Conservation (phyloP, 1,139 yeast genomes). For the Kurtzmaniella quercitrusa region DNA sequence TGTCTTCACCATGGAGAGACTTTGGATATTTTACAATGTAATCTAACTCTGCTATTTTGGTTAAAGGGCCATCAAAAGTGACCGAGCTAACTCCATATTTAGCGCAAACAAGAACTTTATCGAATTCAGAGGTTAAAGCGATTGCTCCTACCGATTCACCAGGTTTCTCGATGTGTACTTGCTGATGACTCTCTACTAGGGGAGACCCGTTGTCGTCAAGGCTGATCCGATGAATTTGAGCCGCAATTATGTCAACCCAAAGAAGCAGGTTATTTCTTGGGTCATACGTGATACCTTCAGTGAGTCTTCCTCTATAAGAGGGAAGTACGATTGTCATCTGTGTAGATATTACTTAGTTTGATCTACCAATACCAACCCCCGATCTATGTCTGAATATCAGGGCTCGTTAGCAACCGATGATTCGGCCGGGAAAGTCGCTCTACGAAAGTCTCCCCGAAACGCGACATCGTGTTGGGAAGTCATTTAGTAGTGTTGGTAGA, state of each 20-base stretch:
- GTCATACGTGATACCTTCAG: slow-evolving; percentile 69
- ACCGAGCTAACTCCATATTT: slow-evolving; percentile 55
- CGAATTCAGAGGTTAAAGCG: slow-evolving; percentile 48
- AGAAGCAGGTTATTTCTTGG: slow-evolving; percentile 50
- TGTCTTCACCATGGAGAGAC: slow-evolving; percentile 14
- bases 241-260: slow-evolving; percentile 68
- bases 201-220: slow-evolving; percentile 15
- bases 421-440: background rate
- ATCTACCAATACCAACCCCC: no score
- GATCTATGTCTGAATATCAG: background rate
- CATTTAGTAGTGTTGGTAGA: no score
- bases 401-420: no score
- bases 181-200: slow-evolving; percentile 32
- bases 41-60: slow-evolving; percentile 23
- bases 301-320: slow-evolving; percentile 47
- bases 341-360: no score
- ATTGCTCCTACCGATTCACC: slow-evolving; percentile 57
- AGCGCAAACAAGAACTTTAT: slow-evolving; percentile 46
- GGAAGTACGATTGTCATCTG: slow-evolving; percentile 28
- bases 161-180: slow-evolving; percentile 30
- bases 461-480: no score
- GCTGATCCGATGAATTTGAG: slow-evolving; percentile 49
- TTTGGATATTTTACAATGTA: slow-evolving; percentile 44
- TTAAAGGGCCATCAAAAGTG: slow-evolving; percentile 32
- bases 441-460: background rate